Evolutionary conservation across 768 basidiomycete genomes (phyloP).

Genomic region (Tricholoma terreum): DNA sequence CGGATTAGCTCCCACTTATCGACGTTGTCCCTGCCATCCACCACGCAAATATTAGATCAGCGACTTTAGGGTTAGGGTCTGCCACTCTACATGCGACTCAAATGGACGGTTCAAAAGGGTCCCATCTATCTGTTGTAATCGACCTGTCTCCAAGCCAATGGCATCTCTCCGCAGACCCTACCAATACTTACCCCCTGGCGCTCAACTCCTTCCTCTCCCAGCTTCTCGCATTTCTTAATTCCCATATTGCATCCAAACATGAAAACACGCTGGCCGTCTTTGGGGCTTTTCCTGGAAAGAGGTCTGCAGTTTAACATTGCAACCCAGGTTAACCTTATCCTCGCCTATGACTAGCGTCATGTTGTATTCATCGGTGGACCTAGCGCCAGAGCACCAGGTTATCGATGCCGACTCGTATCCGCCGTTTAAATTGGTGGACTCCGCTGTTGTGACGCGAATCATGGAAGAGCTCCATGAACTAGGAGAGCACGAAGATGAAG

Average conservation of each 20-base stretch:
- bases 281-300: conserved; percentile 81
- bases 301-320: conserved; percentile 40
- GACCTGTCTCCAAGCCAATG: conserved; percentile 88
- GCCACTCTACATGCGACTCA: neutral
- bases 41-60: neutral
- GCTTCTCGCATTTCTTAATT: conserved; percentile 86
- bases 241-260: conserved; percentile 86
- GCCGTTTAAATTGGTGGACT: conserved; percentile 77
- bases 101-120: too few relatives aligned
- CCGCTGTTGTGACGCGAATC: conserved; percentile 59
- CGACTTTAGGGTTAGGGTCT: neutral
- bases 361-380: conserved; percentile 70
- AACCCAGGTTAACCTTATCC: neutral
- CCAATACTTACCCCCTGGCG: conserved; percentile 51
- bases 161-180: conserved; percentile 59
- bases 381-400: conserved; percentile 32
- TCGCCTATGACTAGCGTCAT: conserved; percentile 49
- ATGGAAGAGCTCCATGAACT: conserved; percentile 57
- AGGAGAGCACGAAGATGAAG: conserved; percentile 47
- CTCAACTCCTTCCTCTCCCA: conserved; percentile 78
- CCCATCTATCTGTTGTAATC: conserved; percentile 78
- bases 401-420: conserved; percentile 80
- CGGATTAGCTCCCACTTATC: too few relatives aligned
- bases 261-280: conserved; percentile 94
- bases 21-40: neutral